Evolutionary conservation across 2,329 filamentous ascomycete genomes (phyloP).

Genomic region (Fusarium mundagurra): DNA sequence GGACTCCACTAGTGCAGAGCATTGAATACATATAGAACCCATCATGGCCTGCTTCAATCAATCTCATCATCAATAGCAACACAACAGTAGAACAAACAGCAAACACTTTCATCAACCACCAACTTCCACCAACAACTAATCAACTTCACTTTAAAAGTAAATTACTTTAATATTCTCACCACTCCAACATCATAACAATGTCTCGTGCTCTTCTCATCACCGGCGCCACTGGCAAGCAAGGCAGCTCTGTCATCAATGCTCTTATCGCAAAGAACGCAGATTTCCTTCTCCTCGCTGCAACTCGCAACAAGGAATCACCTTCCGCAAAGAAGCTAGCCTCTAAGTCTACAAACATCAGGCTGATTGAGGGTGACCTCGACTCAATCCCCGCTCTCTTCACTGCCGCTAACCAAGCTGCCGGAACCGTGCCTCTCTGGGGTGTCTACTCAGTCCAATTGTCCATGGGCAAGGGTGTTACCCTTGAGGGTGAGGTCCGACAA

Average conservation of each 20-base stretch:
- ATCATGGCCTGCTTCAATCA: not conserved
- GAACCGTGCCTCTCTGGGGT: constrained; percentile 16
- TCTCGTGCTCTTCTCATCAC: constrained; percentile 30
- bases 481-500: constrained; percentile 19
- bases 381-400: constrained; percentile 16
- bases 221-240: constrained; percentile 29
- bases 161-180: accelerated
- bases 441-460: constrained; percentile 30
- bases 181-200: not conserved
- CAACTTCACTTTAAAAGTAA: not conserved
- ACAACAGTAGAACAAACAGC: not conserved
- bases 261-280: constrained; percentile 11
- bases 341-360: constrained; percentile 9
- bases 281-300: constrained; percentile 22
- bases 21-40: not conserved
- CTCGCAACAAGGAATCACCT: constrained; percentile 13
- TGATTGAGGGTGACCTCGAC: constrained; percentile 17
- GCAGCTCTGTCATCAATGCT: constrained; percentile 18
- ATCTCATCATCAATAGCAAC: not conserved
- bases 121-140: not conserved
- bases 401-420: constrained; percentile 19
- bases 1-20: accelerated
- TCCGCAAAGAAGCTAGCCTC: constrained; percentile 1
- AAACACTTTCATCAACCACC: not conserved
- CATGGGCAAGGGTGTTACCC: constrained; percentile 18